A percentile compares a stretch with the other conserved stretches of the same genome.
Evolutionary conservation across 2,329 filamentous ascomycete genomes (phyloP).

Genomic region (Botrytis paeoniae): DNA sequence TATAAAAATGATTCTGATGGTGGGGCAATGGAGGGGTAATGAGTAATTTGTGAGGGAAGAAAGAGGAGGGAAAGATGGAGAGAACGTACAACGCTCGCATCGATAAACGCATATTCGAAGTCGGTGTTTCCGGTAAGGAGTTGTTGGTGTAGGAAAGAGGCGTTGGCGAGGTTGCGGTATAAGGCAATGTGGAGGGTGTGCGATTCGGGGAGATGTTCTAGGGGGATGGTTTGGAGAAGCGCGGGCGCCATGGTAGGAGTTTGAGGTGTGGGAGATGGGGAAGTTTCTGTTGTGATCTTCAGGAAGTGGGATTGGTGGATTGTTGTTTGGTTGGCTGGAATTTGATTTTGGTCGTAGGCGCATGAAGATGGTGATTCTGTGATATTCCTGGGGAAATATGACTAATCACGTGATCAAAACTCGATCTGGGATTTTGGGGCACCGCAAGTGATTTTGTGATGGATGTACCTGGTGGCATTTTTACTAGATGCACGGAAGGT

Average conservation of each 20-base stretch:
- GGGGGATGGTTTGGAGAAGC: conserved; percentile 57
- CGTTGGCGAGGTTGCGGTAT: conserved; percentile 75
- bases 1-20: neutral
- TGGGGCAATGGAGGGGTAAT: neutral
- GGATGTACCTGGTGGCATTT: neutral
- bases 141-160: conserved; percentile 74
- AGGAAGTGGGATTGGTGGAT: neutral
- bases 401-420: neutral
- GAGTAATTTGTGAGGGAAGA: neutral
- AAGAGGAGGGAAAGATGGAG: neutral
- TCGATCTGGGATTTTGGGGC: rapidly evolving
- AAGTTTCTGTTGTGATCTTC: neutral
- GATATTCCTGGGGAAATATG: neutral
- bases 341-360: neutral
- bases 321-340: neutral
- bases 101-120: conserved; percentile 92
- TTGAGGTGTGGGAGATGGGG: too few relatives aligned
- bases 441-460: rapidly evolving
- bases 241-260: conserved; percentile 39
- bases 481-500: rapidly evolving
- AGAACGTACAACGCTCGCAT: conserved; percentile 68
- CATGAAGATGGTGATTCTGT: neutral
- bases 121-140: conserved; percentile 78
- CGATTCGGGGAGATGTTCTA: conserved; percentile 71
- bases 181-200: conserved; percentile 70